A percentile compares a stretch with the other conserved stretches of the same genome.
phyloP scores from a whole-genome alignment of 352 stramenopile species.

The Phytophthora aleatoria region DNA sequence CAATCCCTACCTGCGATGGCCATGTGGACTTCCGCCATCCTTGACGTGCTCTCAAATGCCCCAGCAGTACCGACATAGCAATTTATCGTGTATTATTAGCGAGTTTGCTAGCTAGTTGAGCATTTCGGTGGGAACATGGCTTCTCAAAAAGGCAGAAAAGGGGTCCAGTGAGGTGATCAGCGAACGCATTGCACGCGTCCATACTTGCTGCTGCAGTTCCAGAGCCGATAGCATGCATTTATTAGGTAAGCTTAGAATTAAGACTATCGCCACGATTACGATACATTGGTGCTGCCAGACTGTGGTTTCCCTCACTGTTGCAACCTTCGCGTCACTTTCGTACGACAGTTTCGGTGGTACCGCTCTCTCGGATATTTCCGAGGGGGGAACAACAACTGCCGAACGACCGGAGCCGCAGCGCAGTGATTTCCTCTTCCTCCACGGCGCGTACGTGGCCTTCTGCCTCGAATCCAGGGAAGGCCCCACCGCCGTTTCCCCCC shows the following conservation, averaged over 20 bases:
- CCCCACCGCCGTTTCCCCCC: not conserved
- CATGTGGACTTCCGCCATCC: constrained; percentile 25
- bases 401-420: constrained; percentile 6
- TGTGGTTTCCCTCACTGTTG: not conserved
- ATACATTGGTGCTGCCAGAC: too few relatives aligned
- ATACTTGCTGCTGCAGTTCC: not conserved
- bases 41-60: not conserved
- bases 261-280: too few relatives aligned
- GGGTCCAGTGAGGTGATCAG: not conserved
- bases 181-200: not conserved
- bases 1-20: constrained; percentile 25
- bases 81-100: constrained; percentile 9
- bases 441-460: constrained; percentile 4
- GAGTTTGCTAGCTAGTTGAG: not conserved
- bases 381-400: constrained; percentile 29
- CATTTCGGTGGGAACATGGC: not conserved
- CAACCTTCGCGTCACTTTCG: constrained; percentile 16
- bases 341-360: constrained; percentile 9
- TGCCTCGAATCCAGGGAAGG: not conserved
- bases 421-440: constrained; percentile 3
- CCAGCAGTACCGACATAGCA: not conserved
- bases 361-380: constrained; percentile 14
- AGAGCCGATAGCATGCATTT: not conserved
- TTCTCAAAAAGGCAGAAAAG: not conserved
- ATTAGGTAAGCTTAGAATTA: too few relatives aligned